Conservation (phyloP, 2,329 filamentous ascomycete genomes). For the Aspergillus sp. region DNA sequence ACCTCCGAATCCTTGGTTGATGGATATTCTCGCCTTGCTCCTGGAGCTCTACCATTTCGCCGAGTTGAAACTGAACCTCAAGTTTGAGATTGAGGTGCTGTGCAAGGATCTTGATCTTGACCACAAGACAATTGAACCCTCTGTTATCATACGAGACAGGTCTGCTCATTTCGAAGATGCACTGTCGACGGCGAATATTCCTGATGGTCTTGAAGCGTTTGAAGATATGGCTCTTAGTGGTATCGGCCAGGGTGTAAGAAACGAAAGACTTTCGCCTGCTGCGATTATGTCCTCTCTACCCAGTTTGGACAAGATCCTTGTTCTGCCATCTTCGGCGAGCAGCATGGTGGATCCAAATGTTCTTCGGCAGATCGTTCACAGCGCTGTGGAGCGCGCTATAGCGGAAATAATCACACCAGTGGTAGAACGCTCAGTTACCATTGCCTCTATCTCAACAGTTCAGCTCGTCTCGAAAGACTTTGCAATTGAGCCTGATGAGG, state of each 20-base stretch:
- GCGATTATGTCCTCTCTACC: slow-evolving; percentile 74
- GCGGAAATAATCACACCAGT: slow-evolving; percentile 96
- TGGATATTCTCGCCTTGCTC: slow-evolving; percentile 87
- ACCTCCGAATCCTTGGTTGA: slow-evolving; percentile 93
- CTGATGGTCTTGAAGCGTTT: slow-evolving; percentile 70
- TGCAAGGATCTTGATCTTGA: slow-evolving; percentile 91
- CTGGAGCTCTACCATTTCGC: slow-evolving; percentile 91
- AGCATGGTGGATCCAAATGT: slow-evolving; percentile 67
- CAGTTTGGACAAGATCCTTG: slow-evolving; percentile 70
- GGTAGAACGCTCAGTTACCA: slow-evolving; percentile 94
- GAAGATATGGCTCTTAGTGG: slow-evolving; percentile 74
- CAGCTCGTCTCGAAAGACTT: slow-evolving; percentile 97
- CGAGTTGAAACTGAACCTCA: slow-evolving; percentile 90
- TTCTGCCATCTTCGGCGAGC: slow-evolving; percentile 69
- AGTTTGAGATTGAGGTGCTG: slow-evolving; percentile 96
- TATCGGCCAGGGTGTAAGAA: slow-evolving; percentile 60
- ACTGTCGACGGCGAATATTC: slow-evolving; percentile 49
- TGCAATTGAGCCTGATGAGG: slow-evolving; percentile 83
- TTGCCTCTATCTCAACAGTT: slow-evolving; percentile 91
- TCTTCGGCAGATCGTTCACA: slow-evolving; percentile 67
- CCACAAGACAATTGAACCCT: slow-evolving; percentile 83
- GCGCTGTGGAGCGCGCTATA: slow-evolving; percentile 80
- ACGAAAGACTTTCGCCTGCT: slow-evolving; percentile 68
- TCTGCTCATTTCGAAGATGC: slow-evolving; percentile 56
- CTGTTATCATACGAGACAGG: slow-evolving; percentile 75